phyloP scores from a whole-genome alignment of 139 green algal species.

The Coelastrella sp. region DNA sequence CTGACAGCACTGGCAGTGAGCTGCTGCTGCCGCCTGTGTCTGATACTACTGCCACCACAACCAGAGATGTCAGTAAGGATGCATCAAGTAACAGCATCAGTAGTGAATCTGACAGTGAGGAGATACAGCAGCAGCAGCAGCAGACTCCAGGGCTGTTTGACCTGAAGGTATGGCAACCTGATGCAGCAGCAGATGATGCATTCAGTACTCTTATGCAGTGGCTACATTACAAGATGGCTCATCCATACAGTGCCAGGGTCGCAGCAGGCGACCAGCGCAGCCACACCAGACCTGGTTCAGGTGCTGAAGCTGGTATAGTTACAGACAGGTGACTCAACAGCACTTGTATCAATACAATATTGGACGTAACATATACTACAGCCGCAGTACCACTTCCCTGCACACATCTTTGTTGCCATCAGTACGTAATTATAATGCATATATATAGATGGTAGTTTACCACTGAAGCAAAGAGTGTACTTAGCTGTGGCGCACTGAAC shows the following conservation, averaged over 20 bases:
- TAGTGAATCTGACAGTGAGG: no score
- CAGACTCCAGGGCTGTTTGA: not conserved
- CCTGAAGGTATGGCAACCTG: not conserved
- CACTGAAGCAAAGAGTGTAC: no score
- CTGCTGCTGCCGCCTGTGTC: not conserved
- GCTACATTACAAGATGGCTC: not conserved
- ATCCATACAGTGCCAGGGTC: not conserved
- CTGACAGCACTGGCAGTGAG: not conserved
- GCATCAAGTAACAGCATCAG: no score
- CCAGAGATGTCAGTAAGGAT: no score
- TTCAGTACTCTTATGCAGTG: conserved; percentile 72
- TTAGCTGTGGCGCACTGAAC: no score
- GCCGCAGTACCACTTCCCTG: no score
- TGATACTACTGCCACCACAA: no score
- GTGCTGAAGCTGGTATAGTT: not conserved
- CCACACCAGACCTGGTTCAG: not conserved
- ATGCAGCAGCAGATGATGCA: conserved; percentile 60
- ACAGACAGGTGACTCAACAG: not conserved
- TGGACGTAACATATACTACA: no score
- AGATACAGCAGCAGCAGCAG: not conserved
- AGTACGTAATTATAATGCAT: no score
- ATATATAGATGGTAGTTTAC: no score
- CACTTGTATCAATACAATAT: not conserved
- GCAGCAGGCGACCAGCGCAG: not conserved
- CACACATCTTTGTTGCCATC: no score